Percentiles rank a stretch among this genome's conserved stretches.
These are phyloP conservation scores for Nicotiana tomentosiformis DNA, from an alignment of 257 asterid species.

Conservation along the genomic window DNA sequence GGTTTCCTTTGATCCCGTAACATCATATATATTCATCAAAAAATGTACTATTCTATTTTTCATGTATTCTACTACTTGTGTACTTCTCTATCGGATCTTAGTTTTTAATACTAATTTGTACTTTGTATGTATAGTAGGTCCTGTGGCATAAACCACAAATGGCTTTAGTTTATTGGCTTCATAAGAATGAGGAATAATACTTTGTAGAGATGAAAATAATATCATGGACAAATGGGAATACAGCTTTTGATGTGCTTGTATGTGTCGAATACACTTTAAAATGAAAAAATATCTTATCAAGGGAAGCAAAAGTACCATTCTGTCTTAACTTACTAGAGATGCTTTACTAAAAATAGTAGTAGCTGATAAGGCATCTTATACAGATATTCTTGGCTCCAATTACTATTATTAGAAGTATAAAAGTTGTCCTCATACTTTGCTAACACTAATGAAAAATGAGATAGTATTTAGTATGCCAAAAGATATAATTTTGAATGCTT, in stretches of 20 bases:
- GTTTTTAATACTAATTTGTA: not conserved
- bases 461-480: not conserved
- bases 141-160: constrained; percentile 9
- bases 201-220: constrained; percentile 30
- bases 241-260: constrained; percentile 52
- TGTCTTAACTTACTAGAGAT: constrained; percentile 13
- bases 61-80: not conserved
- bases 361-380: constrained; percentile 7
- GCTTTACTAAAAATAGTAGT: constrained; percentile 26
- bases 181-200: constrained; percentile 52
- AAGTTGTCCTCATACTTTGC: not conserved
- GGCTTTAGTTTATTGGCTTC: constrained; percentile 33
- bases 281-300: constrained; percentile 25
- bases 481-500: not conserved
- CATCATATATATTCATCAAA: too few species aligned
- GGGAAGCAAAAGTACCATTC: not conserved
- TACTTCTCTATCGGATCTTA: not conserved
- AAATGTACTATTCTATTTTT: too few species aligned
- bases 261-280: constrained; percentile 29
- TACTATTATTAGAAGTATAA: not conserved
- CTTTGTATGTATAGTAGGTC: not conserved
- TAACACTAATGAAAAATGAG: not conserved
- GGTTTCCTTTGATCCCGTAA: too few species aligned
- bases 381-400: not conserved
- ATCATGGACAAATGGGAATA: constrained; percentile 66